A percentile compares a stretch with the other conserved stretches of the same genome.
phyloP scores from a whole-genome alignment of 2,329 filamentous ascomycete genomes.

The Aspergillus tamarii region DNA sequence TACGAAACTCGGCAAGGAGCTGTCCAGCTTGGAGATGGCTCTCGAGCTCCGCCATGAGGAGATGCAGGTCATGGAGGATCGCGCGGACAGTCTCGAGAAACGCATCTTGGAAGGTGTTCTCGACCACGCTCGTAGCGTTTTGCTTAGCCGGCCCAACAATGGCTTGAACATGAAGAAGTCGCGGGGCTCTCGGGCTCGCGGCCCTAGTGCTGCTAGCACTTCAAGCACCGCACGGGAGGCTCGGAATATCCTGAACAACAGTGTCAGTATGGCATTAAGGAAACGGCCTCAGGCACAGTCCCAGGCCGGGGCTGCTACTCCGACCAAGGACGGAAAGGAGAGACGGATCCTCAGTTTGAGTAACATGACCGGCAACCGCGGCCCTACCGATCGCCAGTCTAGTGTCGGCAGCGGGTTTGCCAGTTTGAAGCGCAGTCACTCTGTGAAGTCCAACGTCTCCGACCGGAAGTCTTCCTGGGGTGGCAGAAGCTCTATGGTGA shows the following conservation, averaged over 20 bases:
- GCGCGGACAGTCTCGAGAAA: constrained; percentile 86
- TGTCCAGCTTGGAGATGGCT: constrained; percentile 89
- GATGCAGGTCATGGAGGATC: constrained; percentile 84
- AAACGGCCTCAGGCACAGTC: constrained; percentile 53
- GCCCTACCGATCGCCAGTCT: constrained; percentile 35
- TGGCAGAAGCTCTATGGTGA: constrained; percentile 48
- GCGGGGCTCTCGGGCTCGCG: constrained; percentile 45
- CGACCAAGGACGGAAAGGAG: constrained; percentile 56
- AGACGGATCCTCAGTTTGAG: constrained; percentile 87
- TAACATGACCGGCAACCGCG: constrained; percentile 78
- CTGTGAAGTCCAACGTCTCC: constrained; percentile 66
- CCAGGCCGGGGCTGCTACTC: constrained; percentile 47
- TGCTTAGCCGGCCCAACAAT: constrained; percentile 73
- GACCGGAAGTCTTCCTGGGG: constrained; percentile 73
- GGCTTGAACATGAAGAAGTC: constrained; percentile 57
- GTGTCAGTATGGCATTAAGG: constrained; percentile 53
- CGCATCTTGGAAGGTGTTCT: constrained; percentile 94
- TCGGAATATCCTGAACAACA: constrained; percentile 43
- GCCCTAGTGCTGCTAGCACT: constrained; percentile 38
- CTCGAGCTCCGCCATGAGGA: constrained; percentile 87
- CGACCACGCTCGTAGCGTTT: constrained; percentile 81
- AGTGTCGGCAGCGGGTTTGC: constrained; percentile 48
- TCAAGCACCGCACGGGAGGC: constrained; percentile 38
- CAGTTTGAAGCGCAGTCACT: constrained; percentile 76
- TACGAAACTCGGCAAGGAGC: constrained; percentile 77